phyloP scores from a whole-genome alignment of 306 rosid species.

The Dryas drummondii region DNA sequence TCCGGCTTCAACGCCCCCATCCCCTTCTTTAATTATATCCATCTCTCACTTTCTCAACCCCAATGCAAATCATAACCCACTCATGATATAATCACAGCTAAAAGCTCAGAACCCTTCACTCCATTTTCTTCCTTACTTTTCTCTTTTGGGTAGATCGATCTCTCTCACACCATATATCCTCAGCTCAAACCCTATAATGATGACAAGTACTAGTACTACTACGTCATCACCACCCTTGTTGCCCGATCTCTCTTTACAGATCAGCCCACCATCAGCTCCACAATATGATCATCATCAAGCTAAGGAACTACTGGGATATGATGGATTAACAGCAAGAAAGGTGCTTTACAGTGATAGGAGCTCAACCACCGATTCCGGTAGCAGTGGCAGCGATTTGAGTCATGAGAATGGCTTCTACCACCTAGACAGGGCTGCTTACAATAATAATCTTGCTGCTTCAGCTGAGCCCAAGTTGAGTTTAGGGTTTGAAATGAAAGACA shows the following conservation, averaged over 20 bases:
- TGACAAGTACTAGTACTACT: constrained; percentile 20
- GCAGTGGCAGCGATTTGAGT: constrained; percentile 76
- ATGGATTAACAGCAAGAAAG: constrained; percentile 26
- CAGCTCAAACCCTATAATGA: constrained; percentile 33
- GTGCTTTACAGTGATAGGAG: constrained; percentile 36
- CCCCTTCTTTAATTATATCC: not conserved
- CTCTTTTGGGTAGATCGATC: not conserved
- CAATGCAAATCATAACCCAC: constrained; percentile 75
- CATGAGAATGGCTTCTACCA: constrained; percentile 49
- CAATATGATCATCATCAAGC: constrained; percentile 9
- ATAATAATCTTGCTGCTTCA: constrained; percentile 8
- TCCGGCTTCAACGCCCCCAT: not conserved
- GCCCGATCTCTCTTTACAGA: constrained; percentile 79
- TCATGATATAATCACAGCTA: constrained; percentile 58
- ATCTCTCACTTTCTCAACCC: constrained; percentile 25
- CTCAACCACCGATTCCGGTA: constrained; percentile 65
- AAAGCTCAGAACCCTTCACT: too few relatives aligned
- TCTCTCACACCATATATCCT: not conserved
- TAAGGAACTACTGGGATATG: not conserved
- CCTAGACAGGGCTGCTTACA: constrained; percentile 1
- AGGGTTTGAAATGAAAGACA: constrained; percentile 38
- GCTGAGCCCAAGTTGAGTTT: constrained; percentile 60
- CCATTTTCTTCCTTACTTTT: too few relatives aligned
- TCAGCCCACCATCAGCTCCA: constrained; percentile 52
- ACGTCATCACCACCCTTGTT: constrained; percentile 30